Evolutionary conservation across 1,284 basidiomycete species (phyloP).

Genomic region (Naganishia sp.): DNA sequence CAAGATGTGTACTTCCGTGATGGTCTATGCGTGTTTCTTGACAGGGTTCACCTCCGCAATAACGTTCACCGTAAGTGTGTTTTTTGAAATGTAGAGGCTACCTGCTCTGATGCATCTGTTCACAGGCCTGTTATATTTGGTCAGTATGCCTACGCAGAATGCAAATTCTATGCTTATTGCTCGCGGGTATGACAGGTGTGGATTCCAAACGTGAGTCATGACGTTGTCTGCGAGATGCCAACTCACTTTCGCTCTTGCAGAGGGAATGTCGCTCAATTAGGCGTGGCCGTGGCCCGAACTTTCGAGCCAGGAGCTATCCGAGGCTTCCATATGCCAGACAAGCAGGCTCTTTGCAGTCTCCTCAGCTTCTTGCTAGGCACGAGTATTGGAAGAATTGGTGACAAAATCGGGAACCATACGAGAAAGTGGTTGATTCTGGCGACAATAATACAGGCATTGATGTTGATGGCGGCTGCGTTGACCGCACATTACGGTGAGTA

Average conservation of each 20-base stretch:
- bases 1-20: conserved; percentile 61
- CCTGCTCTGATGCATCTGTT: neutral
- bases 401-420: conserved; percentile 64
- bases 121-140: conserved; percentile 74
- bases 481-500: conserved; percentile 62
- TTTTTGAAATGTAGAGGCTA: neutral
- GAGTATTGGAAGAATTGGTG: conserved; percentile 53
- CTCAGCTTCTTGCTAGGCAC: conserved; percentile 63
- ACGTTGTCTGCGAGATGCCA: neutral
- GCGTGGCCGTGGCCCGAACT: conserved; percentile 64
- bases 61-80: conserved; percentile 61
- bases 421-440: conserved; percentile 73
- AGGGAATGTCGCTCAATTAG: conserved; percentile 59
- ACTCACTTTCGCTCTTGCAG: conserved; percentile 20
- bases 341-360: conserved; percentile 76
- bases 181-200: conserved; percentile 55
- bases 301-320: conserved; percentile 60
- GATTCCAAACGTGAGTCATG: conserved; percentile 65
- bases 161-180: neutral
- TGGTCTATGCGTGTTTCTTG: conserved; percentile 78
- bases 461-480: conserved; percentile 71
- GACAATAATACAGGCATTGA: conserved; percentile 70
- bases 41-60: conserved; percentile 77
- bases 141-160: neutral
- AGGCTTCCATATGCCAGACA: conserved; percentile 75